Evolutionary conservation across 164 flowering plant genomes (phyloP), one percentile per base, ranked within the genome.

Genomic region (Vitis amurensis): DNA sequence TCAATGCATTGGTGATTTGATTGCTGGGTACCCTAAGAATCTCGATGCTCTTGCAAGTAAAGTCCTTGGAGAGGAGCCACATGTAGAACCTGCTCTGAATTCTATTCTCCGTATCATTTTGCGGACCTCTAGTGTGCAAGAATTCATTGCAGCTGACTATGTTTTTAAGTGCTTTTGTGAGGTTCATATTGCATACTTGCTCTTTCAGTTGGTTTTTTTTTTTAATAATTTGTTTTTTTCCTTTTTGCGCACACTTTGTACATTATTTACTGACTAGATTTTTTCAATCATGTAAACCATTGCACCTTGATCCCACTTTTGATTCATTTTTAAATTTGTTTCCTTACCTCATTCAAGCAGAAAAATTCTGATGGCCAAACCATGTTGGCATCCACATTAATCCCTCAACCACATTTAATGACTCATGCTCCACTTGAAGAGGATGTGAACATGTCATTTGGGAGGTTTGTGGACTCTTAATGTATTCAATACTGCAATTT

Each of bases 101-200:
- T 89, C 98, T 44, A 80, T 93, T 69, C 88, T 96, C n/a, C 84
- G 89, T 31, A 86, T 90, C 70, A 84, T 83, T 63, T 82, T 96
- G 88, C 84, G 91, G 53, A 82, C 99, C 14, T 83, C 93, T 59
- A 86, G 87, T 70, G 50, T 79, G 59, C 93, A 88, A 83, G 99
- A 96, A 74, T 89, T 88, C 73, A 53, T 87, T 55, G 93, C 94
- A 44, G 98, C 98, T 67, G 97, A 96, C 73, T 88, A 89, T 77
- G 79, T 93, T 71, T 87, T 96, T 74, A 88, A 88, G 84, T 71
- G 87, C 83, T 96, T 87, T 71, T 96, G 97, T 75, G 92, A 96
- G 98, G 99, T 93, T 75, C 29, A 55, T 64, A 8, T 64, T 19
- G 70, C 79, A 9, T 58, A 16, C 50, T 11, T 51, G 55, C 11